A percentile compares a stretch with the other conserved stretches of the same genome.
phyloP scores from a whole-genome alignment of 176 grass and related monocot species.

The Themeda triandra region DNA sequence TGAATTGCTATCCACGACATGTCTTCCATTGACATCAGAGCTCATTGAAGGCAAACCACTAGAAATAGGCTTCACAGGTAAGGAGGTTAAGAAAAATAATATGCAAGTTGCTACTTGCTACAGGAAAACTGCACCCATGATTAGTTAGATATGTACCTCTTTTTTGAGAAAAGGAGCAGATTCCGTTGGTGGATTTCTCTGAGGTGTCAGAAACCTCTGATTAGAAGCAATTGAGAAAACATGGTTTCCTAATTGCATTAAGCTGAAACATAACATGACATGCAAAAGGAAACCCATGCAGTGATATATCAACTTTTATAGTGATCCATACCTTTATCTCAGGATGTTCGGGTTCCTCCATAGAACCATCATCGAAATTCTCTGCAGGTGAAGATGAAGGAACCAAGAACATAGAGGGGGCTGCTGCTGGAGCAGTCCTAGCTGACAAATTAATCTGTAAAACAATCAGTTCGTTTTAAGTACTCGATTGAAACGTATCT shows the following conservation, averaged over 20 bases:
- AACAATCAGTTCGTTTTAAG: constrained; percentile 18
- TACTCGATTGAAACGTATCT: neutral
- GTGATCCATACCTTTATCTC: constrained; percentile 23
- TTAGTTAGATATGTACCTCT: constrained; percentile 34
- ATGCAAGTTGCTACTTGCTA: constrained; percentile 4
- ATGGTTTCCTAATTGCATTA: neutral
- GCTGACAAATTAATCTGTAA: constrained; percentile 34
- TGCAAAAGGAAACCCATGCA: neutral
- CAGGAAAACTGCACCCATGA: neutral
- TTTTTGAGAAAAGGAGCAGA: constrained; percentile 26
- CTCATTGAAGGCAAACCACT: constrained; percentile 31
- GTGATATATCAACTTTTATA: neutral
- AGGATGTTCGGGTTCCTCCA: constrained; percentile 38
- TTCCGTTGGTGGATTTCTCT: constrained; percentile 32
- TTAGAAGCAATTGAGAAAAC: constrained; percentile 13
- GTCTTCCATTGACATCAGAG: constrained; percentile 21
- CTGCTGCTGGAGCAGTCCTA: neutral
- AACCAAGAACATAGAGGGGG: neutral
- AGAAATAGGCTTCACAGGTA: constrained; percentile 50
- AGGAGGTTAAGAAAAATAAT: constrained; percentile 17
- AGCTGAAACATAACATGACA: neutral
- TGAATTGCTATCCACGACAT: neutral
- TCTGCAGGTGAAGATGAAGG: constrained; percentile 43
- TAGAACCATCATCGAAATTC: constrained; percentile 54
- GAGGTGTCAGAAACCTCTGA: neutral